These are phyloP conservation scores for Colletotrichum theobromicola DNA, from an alignment of 2,329 filamentous ascomycete genomes.

Conservation along the genomic window DNA sequence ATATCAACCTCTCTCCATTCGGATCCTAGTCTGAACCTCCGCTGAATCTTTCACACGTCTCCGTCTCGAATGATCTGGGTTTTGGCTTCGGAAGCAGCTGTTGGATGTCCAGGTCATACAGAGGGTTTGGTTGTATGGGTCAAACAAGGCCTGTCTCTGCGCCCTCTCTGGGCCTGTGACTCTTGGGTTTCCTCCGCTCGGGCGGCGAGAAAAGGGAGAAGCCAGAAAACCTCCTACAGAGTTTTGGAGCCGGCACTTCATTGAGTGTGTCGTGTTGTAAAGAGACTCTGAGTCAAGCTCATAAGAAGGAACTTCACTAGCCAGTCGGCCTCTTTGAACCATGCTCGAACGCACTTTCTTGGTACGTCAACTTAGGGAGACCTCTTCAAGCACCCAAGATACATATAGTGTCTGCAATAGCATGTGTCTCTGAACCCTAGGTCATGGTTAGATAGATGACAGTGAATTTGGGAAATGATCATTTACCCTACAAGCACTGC, in stretches of 20 bases:
- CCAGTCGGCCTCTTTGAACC: not conserved
- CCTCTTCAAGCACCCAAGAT: not conserved
- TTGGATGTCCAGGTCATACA: rapidly evolving
- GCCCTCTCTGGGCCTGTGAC: not conserved
- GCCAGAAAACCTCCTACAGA: not conserved
- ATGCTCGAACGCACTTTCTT: not conserved
- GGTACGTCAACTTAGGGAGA: not conserved
- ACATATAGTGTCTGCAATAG: rapidly evolving
- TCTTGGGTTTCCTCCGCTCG: not conserved
- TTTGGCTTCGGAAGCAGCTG: not conserved
- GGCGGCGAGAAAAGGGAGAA: not conserved
- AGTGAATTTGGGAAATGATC: not conserved
- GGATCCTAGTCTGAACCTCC: not conserved
- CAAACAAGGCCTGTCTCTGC: rapidly evolving
- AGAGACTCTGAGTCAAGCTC: not conserved
- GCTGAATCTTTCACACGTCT: not conserved
- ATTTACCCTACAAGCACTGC: not conserved
- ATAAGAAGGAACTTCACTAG: not conserved
- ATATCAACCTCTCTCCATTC: not conserved
- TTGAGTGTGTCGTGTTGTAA: not conserved
- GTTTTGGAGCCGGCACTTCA: not conserved
- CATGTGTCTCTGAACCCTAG: not conserved
- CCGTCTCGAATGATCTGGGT: not conserved
- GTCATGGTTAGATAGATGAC: too few species aligned
- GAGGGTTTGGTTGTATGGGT: not conserved